Percentiles rank a stretch among this genome's conserved stretches.
phyloP scores from a whole-genome alignment of 2,329 filamentous ascomycete genomes.

The Didymella arachidicola region DNA sequence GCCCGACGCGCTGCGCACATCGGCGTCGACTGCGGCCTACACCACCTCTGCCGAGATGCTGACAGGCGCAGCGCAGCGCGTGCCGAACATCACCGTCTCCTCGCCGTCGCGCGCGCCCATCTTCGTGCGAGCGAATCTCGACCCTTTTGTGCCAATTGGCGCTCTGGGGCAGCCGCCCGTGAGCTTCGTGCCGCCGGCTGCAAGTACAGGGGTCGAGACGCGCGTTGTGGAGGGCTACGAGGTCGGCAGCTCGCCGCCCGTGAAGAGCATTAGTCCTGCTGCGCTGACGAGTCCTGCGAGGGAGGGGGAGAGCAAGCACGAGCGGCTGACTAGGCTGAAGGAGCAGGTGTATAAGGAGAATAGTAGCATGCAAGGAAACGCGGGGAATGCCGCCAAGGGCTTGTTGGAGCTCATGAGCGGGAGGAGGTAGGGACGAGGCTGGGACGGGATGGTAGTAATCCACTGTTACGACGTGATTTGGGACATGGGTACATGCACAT shows the following conservation, averaged over 20 bases:
- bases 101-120: conserved; percentile 35
- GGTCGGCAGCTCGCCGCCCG: conserved; percentile 43
- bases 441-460: conserved; percentile 7
- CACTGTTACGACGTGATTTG: conserved; percentile 11
- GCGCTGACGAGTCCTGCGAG: conserved; percentile 6
- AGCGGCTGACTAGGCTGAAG: conserved; percentile 37
- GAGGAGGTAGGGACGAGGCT: conserved; percentile 24
- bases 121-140: conserved; percentile 43
- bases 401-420: conserved; percentile 58
- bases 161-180: conserved; percentile 51
- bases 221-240: conserved; percentile 44
- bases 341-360: conserved; percentile 41
- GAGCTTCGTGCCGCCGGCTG: conserved; percentile 40
- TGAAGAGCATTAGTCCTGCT: conserved; percentile 15
- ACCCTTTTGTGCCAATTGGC: conserved; percentile 41
- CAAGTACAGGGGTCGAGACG: conserved; percentile 47
- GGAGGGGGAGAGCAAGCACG: conserved; percentile 29
- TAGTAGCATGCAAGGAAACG: conserved; percentile 52
- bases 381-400: conserved; percentile 62
- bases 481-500: conserved; percentile 4
- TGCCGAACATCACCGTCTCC: conserved; percentile 44
- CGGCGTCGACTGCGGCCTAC: conserved; percentile 24
- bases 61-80: conserved; percentile 1
- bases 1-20: conserved; percentile 23
- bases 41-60: conserved; percentile 19